These are phyloP conservation scores for Bidens hawaiensis DNA, from an alignment of 140 eudicot genomes.

Conservation along the genomic window DNA sequence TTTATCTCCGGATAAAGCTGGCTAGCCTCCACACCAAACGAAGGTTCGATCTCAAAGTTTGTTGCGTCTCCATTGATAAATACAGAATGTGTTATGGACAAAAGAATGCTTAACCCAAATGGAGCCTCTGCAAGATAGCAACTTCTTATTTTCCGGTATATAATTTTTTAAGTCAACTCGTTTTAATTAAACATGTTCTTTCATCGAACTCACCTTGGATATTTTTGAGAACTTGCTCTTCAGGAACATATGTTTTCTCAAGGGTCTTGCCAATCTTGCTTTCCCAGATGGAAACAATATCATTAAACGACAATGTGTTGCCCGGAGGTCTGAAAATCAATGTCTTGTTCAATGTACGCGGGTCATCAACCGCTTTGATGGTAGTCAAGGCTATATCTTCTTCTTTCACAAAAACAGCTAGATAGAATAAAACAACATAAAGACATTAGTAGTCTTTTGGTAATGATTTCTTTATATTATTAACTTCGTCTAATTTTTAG, in stretches of 20 bases:
- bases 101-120: slow-evolving; percentile 20
- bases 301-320: slow-evolving; percentile 38
- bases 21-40: slow-evolving; percentile 39
- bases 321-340: slow-evolving; percentile 49
- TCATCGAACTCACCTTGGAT: neutral
- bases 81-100: slow-evolving; percentile 30
- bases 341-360: slow-evolving; percentile 48
- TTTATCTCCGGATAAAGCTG: slow-evolving; percentile 35
- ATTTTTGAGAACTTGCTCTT: slow-evolving; percentile 43
- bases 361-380: slow-evolving; percentile 52
- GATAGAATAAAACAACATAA: slow-evolving; percentile 6
- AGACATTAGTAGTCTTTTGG: too few species aligned
- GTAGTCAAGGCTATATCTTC: slow-evolving; percentile 49
- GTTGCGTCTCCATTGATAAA: slow-evolving; percentile 31
- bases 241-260: slow-evolving; percentile 36
- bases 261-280: slow-evolving; percentile 48
- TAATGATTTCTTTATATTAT: too few species aligned
- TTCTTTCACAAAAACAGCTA: slow-evolving; percentile 46
- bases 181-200: neutral
- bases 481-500: too few species aligned
- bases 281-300: slow-evolving; percentile 56
- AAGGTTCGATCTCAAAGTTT: slow-evolving; percentile 29
- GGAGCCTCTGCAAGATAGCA: slow-evolving; percentile 36
- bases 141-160: neutral
- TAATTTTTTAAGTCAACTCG: neutral